A percentile compares a stretch with the other conserved stretches of the same genome.
phyloP scores from a whole-genome alignment of 768 basidiomycete genomes.

The Rhizopogon roseolus region DNA sequence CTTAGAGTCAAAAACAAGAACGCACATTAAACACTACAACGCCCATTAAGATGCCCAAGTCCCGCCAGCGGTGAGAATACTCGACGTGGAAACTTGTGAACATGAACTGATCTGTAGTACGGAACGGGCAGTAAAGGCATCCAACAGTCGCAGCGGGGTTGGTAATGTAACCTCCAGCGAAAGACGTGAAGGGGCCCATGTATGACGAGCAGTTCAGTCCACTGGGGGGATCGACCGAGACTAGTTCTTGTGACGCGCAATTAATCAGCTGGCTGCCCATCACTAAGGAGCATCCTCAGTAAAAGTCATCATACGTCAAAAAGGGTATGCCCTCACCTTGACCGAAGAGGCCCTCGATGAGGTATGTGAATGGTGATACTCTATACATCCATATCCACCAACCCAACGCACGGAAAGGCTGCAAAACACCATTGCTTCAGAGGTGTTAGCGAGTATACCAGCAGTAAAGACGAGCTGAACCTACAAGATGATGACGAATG shows the following conservation, averaged over 20 bases:
- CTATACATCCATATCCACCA: constrained; percentile 34
- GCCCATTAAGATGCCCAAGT: constrained; percentile 47
- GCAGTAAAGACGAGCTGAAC: constrained; percentile 6
- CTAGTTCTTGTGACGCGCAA: constrained; percentile 51
- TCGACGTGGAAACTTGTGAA: constrained; percentile 49
- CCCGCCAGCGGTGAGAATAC: constrained; percentile 50
- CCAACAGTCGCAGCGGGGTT: constrained; percentile 47
- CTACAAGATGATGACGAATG: constrained; percentile 40
- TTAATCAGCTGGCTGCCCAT: constrained; percentile 37
- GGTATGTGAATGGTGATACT: constrained; percentile 46
- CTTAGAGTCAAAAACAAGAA: neutral
- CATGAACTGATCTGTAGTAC: constrained; percentile 45
- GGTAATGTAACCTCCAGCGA: constrained; percentile 51
- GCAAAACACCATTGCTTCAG: constrained; percentile 42
- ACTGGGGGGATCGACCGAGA: constrained; percentile 45
- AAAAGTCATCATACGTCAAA: neutral
- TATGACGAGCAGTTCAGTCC: constrained; percentile 52
- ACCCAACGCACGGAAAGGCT: constrained; percentile 33
- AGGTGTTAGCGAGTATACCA: neutral
- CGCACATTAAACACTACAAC: constrained; percentile 48
- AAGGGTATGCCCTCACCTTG: constrained; percentile 12
- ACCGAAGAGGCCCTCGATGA: constrained; percentile 39
- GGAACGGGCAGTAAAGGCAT: constrained; percentile 54
- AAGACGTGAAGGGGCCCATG: constrained; percentile 42
- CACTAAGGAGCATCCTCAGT: constrained; percentile 18